Percentiles rank a stretch among this genome's conserved stretches.
These are phyloP conservation scores for Aspergillus sclerotialis DNA, from an alignment of 2,329 filamentous ascomycete species.

Conservation along the genomic window DNA sequence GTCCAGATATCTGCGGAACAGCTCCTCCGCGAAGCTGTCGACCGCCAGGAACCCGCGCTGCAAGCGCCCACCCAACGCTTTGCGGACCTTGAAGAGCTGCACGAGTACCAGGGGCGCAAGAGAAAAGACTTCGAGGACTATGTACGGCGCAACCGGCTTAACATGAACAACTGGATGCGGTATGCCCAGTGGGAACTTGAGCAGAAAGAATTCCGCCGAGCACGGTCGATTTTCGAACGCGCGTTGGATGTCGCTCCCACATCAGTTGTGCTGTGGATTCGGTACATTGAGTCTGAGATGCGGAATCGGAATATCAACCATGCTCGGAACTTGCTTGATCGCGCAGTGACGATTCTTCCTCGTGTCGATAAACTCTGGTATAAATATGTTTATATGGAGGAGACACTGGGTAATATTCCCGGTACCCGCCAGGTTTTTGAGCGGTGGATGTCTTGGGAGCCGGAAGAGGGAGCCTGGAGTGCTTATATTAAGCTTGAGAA, in stretches of 20 bases:
- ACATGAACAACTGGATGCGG: conserved; percentile 98
- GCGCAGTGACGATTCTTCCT: conserved; percentile 86
- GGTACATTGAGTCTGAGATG: conserved; percentile 96
- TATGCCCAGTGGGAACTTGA: conserved; percentile 97
- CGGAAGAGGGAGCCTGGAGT: conserved; percentile 90
- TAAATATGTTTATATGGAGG: conserved; percentile 98
- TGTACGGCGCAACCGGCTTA: conserved; percentile 86
- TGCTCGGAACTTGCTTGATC: conserved; percentile 86
- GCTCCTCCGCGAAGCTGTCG: conserved; percentile 91
- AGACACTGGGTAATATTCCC: conserved; percentile 90
- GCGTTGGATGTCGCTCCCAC: conserved; percentile 88
- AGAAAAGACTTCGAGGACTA: conserved; percentile 97
- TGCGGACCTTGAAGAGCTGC: conserved; percentile 91
- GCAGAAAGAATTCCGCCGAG: conserved; percentile 92
- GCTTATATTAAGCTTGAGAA: conserved; percentile 97
- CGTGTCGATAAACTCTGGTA: conserved; percentile 97
- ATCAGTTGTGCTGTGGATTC: conserved; percentile 78
- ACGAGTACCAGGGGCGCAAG: conserved; percentile 94
- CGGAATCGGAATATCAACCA: conserved; percentile 93
- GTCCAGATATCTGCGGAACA: conserved; percentile 94
- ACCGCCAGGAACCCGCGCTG: conserved; percentile 81
- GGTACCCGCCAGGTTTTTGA: conserved; percentile 93
- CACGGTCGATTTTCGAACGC: conserved; percentile 87
- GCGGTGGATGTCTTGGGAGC: conserved; percentile 97
- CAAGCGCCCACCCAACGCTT: conserved; percentile 92